Evolutionary conservation across 768 basidiomycete genomes (phyloP).

Genomic region (Leccinum longicurvipes): DNA sequence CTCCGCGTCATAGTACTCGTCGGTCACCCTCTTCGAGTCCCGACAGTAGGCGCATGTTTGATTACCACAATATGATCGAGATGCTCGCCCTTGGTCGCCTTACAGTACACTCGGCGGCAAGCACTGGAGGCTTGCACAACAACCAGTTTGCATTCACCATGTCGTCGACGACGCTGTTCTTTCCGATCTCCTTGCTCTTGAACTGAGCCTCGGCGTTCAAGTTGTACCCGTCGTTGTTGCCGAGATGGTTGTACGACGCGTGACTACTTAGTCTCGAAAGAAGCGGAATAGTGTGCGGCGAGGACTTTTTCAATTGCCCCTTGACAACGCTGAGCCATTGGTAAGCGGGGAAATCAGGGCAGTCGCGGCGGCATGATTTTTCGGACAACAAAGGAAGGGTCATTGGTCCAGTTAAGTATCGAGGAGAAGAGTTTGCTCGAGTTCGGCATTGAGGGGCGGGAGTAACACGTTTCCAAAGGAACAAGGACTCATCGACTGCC

Average conservation of each 20-base stretch:
- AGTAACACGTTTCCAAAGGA: too few species aligned
- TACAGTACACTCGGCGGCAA: slow-evolving; percentile 52
- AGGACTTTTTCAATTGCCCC: too few species aligned
- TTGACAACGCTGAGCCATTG: too few species aligned
- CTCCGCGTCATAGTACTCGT: slow-evolving; percentile 98
- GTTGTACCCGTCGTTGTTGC: slow-evolving; percentile 96
- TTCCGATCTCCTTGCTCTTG: slow-evolving; percentile 97
- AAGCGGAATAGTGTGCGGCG: too few species aligned
- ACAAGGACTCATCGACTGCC: too few species aligned
- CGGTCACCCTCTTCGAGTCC: slow-evolving; percentile 98
- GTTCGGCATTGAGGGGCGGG: too few species aligned
- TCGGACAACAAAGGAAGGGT: too few species aligned
- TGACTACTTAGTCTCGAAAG: too few species aligned
- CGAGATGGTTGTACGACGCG: slow-evolving; percentile 97
- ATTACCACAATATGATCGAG: slow-evolving; percentile 97
- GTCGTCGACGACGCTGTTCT: slow-evolving; percentile 96
- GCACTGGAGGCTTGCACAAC: slow-evolving; percentile 79
- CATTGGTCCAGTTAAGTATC: too few species aligned
- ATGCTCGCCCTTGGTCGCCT: slow-evolving; percentile 83
- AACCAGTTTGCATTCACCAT: slow-evolving; percentile 93
- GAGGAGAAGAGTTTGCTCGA: too few species aligned
- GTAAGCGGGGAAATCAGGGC: too few species aligned
- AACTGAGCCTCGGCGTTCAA: slow-evolving; percentile 89
- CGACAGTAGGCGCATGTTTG: slow-evolving; percentile 95
- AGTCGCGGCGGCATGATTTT: too few species aligned